Evolutionary conservation across 2,329 filamentous ascomycete species (phyloP), one percentile per base, ranked within the genome.

Genomic region (Leptoxyphium fumago): DNA sequence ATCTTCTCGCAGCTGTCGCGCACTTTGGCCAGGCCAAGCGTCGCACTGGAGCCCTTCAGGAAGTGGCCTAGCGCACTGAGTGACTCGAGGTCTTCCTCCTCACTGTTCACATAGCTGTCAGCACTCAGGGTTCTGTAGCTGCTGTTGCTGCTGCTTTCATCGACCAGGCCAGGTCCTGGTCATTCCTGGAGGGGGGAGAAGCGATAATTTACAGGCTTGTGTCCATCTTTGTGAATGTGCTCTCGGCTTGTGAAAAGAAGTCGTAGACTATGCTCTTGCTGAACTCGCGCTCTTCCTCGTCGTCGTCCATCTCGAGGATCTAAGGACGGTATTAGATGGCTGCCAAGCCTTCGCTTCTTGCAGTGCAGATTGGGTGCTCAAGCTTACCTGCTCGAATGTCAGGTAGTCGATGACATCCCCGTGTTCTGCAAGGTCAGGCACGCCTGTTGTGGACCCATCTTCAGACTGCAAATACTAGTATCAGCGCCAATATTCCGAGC

Each of bases 291-390:
- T 89, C 83, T 10, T 80, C 77, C 52, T 84, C 82, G 51, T 84
- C 83, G 51, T 96, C 91, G 63, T 98, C 91, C 89, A 98, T 95
- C 65, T 96, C 91, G 50, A 96, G 77, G 61, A 98, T 96, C 58
- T 60, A 32, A 10, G 10, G 2, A 14, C 10, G 5, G 14, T 14
- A 38, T 38, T 29, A 10, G 3, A 43, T 44, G 40, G 11, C 10
- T 17, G 26, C n/a, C 17, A 15, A n/a, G n/a, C 21, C 7, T 26
- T 26, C 21, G n/a, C n/a, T 26, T 7, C 4, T 7, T 41, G 32
- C 15, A 6, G 28, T 8, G 40, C 29, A 38, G 13, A 18, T 36
- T n/a, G 10, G 2, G 38, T 18, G 36, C 39, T 28, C 40, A 29
- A 34, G 21, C 52, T 45, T 44, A 59, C 57, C 70, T 96, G 91